These are phyloP conservation scores for Phytophthora citricola DNA, from an alignment of 352 stramenopile genomes.

Conservation along the genomic window DNA sequence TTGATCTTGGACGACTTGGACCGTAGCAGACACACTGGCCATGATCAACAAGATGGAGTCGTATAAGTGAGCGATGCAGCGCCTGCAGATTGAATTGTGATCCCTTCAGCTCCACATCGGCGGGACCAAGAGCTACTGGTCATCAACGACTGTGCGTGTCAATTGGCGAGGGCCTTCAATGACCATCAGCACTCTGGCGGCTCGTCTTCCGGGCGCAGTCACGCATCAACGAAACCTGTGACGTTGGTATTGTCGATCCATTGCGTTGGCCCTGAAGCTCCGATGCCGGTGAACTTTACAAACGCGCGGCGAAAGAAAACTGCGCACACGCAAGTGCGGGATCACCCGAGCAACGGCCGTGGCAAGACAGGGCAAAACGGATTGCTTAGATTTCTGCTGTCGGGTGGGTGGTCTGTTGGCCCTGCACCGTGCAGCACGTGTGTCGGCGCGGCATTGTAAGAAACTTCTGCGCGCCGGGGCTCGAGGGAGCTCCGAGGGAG, in stretches of 20 bases:
- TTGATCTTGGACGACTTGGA: neutral
- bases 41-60: conserved; percentile 1
- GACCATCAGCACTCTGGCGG: neutral
- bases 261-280: neutral
- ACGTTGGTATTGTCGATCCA: conserved; percentile 8
- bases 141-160: conserved; percentile 7
- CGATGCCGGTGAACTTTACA: neutral
- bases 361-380: conserved; percentile 10
- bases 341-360: neutral
- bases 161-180: neutral
- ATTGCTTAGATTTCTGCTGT: conserved; percentile 7
- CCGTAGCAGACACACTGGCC: neutral
- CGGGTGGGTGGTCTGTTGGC: too few relatives aligned
- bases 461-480: too few relatives aligned
- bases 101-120: neutral
- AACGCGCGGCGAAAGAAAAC: conserved; percentile 16
- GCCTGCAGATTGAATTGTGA: conserved; percentile 9
- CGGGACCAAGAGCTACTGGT: neutral
- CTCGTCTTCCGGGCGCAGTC: conserved; percentile 3
- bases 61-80: conserved; percentile 5
- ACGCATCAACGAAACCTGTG: neutral
- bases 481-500: too few relatives aligned
- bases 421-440: too few relatives aligned
- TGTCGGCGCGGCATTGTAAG: too few relatives aligned
- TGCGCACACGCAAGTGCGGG: conserved; percentile 17